Percentiles rank a stretch among this genome's conserved stretches.
Conservation (phyloP, 768 basidiomycete species). For the Cystoderma amianthinum region DNA sequence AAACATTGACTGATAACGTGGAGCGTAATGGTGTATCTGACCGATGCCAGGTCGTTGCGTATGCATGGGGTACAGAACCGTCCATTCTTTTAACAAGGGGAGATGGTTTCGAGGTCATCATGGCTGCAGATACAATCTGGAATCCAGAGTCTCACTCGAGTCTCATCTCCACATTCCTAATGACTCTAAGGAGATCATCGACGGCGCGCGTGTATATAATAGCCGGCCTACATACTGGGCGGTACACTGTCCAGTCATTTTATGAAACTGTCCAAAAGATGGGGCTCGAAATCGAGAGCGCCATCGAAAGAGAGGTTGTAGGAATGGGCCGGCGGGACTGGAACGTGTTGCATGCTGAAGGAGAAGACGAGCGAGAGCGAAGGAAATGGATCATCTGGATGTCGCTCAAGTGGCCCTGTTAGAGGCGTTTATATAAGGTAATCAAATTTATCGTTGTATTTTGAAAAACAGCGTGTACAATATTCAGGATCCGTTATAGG, state of each 20-base stretch:
- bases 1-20: constrained; percentile 52
- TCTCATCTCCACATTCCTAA: constrained; percentile 46
- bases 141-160: constrained; percentile 51
- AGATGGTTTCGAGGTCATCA: constrained; percentile 50
- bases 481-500: no score
- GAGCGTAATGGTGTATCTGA: constrained; percentile 36
- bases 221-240: constrained; percentile 70
- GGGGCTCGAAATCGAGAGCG: constrained; percentile 39
- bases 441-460: no score
- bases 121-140: constrained; percentile 79
- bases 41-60: constrained; percentile 47
- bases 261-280: constrained; percentile 26
- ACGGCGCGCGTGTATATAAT: constrained; percentile 56
- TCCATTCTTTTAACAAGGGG: constrained; percentile 14
- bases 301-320: constrained; percentile 40
- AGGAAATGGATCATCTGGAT: constrained; percentile 72
- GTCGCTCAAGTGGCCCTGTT: constrained; percentile 43
- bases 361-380: constrained; percentile 61
- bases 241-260: constrained; percentile 65
- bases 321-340: constrained; percentile 36
- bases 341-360: constrained; percentile 38
- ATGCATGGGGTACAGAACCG: constrained; percentile 60
- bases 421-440: no score
- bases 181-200: constrained; percentile 33
- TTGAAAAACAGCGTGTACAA: no score